Evolutionary conservation across 495 filamentous ascomycete species (phyloP), one percentile per base, ranked within the genome.

Genomic region (Collariella sp.): DNA sequence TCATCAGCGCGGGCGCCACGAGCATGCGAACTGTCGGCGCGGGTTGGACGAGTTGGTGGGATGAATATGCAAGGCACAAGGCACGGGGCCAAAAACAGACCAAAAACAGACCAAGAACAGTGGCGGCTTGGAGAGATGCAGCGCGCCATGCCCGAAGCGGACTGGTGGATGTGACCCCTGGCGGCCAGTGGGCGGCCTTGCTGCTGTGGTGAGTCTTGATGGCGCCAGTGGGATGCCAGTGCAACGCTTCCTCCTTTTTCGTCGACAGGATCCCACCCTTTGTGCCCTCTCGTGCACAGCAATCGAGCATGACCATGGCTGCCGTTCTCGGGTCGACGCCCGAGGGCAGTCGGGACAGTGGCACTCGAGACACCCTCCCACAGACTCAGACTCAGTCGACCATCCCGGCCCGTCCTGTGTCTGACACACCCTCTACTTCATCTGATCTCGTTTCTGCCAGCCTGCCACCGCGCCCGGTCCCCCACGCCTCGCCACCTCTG

Each of bases 391-490:
- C 19, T 29, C 29, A 13, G 26, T 18, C 40, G 2, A 7, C 22
- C 3, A 36, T 24, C 22, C 41, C 46, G 29, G 45, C 16, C 20
- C 9, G 16, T 22, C 16, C 34, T 41, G 22, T 38, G 19, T 43
- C 57, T 68, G 65, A 68, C 42, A 68, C 65, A 57, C 41, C 50
- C 42, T 43, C 34, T 62, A 63, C 62, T 59, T 68, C 65, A 62
- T 54, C 62, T 53, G 58, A 62, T 49, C 36, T 56, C 53, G 57
- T 33, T 44, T n/a, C 35, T 48, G 48, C 46, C 10, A 48, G 24
- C 41, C 39, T 34, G 41, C 47, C 52, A 49, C 58, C 46, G 44
- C 59, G 55, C 58, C 53, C 58, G 60, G 60, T 38, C 57, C 55
- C 53, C 53, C 46, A 34, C 31, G 47, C 58, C 41, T 58, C 34